Evolutionary conservation across 1,284 basidiomycete genomes (phyloP).

Genomic region (Leccinum fallax): DNA sequence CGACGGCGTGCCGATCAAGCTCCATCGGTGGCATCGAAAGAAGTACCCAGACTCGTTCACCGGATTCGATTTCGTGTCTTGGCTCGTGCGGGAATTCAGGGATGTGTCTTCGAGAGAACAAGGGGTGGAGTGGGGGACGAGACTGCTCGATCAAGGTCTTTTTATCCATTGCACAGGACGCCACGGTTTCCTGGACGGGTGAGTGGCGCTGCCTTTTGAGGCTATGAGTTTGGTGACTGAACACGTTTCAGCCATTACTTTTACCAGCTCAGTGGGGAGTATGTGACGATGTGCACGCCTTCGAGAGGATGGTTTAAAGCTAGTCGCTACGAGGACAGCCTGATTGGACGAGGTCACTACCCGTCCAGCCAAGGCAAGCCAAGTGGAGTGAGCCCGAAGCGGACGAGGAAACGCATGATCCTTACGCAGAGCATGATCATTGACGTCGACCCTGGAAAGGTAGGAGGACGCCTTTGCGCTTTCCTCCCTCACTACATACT

Average conservation of each 20-base stretch:
- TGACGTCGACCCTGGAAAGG: constrained; percentile 82
- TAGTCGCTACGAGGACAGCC: constrained; percentile 46
- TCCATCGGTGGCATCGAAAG: constrained; percentile 72
- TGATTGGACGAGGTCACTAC: constrained; percentile 40
- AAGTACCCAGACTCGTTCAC: constrained; percentile 81
- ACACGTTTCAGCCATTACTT: constrained; percentile 70
- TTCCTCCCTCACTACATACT: constrained; percentile 6
- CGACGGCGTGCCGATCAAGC: constrained; percentile 74
- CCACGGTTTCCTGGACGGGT: constrained; percentile 88
- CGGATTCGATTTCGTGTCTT: constrained; percentile 84
- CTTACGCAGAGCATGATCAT: constrained; percentile 87
- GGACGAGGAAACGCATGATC: constrained; percentile 67
- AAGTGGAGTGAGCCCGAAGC: constrained; percentile 44
- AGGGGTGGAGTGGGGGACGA: constrained; percentile 77
- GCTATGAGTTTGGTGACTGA: constrained; percentile 3
- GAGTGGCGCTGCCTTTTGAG: constrained; percentile 26
- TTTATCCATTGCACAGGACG: constrained; percentile 80
- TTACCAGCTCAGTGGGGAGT: constrained; percentile 81
- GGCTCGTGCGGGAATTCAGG: constrained; percentile 84
- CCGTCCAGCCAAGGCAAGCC: constrained; percentile 42
- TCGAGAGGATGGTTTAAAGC: constrained; percentile 62
- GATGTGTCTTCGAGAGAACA: constrained; percentile 82
- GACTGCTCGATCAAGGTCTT: constrained; percentile 75
- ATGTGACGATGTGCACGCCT: constrained; percentile 67
- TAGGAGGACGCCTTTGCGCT: constrained; percentile 31